Base-by-base conservation (phyloP, 202 grass and related monocot species). In the Saccharum hybrid region DNA sequence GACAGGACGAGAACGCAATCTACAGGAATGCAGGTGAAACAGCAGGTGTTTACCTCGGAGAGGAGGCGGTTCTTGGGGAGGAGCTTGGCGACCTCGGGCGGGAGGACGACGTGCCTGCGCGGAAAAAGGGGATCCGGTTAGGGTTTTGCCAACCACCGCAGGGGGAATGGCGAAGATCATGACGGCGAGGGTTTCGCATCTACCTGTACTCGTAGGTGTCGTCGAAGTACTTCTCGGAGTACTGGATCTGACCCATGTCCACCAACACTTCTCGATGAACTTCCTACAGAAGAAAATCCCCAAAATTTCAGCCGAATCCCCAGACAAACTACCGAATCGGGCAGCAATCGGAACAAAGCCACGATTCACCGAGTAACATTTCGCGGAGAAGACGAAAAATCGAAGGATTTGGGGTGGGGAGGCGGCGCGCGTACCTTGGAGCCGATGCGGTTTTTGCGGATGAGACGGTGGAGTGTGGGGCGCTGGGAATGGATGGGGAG, bases 191-290 rank as follows among this genome's bases (percentile, higher is more conserved):
- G 62, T 74, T 72, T 23, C 8, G 30, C 18, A 64, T 63, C 9
- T 38, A 98, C 96, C 96, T 99, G 86, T 99, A 99, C 88, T 99
- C 97, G 72, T 89, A 96, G 83, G 87, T 91, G 82, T 99, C 97
- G 64, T 99, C 97, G 67, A 96, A 94, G 81, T 99, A 99, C 78
- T 99, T 99, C 93, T 99, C 97, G 16, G 97, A 99, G 60, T 99
- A 99, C 97, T 99, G 97, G 93, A 99, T 99, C 91, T 99, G 97
- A 1, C 91, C 97, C 97, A 99, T 99, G 59, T 78, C n/a, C n/a
- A n/a, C n/a, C n/a, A n/a, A n/a, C n/a, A n/a, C n/a, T n/a, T n/a
- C n/a, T n/a, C n/a, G n/a, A n/a, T n/a, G n/a, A n/a, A n/a, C n/a
- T n/a, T n/a, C n/a, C 87, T 84, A 22, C 83, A 60, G 34, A n/a